Percentiles rank a stretch among this genome's conserved stretches.
Conservation (phyloP, 2,329 filamentous ascomycete genomes). For the Plectosphaerella sp. region DNA sequence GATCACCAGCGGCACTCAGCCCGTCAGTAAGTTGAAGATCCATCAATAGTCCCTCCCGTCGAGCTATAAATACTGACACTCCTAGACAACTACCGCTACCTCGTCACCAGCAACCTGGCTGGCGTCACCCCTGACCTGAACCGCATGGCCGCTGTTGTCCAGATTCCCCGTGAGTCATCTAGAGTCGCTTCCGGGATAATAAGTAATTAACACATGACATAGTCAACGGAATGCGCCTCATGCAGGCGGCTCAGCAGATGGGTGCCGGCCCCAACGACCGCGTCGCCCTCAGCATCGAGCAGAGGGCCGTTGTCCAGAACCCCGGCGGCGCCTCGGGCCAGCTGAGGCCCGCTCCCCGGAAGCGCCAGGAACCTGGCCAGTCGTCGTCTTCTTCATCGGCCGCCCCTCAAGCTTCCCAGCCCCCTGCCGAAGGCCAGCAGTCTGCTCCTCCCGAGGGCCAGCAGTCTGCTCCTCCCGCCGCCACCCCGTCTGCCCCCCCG, state of each 20-base stretch:
- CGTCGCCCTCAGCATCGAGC: constrained; percentile 14
- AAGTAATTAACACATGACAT: constrained; percentile 2
- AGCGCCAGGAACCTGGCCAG: constrained; percentile 7
- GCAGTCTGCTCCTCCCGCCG: neutral
- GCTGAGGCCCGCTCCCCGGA: constrained; percentile 3
- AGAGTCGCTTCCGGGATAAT: neutral
- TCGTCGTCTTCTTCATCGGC: neutral
- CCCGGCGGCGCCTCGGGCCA: constrained; percentile 12
- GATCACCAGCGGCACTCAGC: constrained; percentile 13
- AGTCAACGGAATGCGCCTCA: constrained; percentile 16
- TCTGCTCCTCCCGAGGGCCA: neutral
- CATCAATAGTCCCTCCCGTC: neutral
- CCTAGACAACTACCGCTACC: constrained; percentile 16
- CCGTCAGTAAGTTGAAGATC: constrained; percentile 11
- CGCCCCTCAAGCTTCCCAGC: neutral
- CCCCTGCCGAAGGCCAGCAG: neutral
- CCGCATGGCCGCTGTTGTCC: constrained; percentile 14
- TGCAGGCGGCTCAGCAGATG: constrained; percentile 14
- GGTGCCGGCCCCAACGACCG: constrained; percentile 12
- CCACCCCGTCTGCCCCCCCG: neutral
- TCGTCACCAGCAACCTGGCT: constrained; percentile 15
- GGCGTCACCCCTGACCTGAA: constrained; percentile 14
- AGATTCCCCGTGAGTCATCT: constrained; percentile 14
- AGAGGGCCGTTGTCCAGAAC: constrained; percentile 14
- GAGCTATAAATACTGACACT: neutral